Conservation (phyloP, 2,329 filamentous ascomycete species). For the Chaetomiaceae sp. region DNA sequence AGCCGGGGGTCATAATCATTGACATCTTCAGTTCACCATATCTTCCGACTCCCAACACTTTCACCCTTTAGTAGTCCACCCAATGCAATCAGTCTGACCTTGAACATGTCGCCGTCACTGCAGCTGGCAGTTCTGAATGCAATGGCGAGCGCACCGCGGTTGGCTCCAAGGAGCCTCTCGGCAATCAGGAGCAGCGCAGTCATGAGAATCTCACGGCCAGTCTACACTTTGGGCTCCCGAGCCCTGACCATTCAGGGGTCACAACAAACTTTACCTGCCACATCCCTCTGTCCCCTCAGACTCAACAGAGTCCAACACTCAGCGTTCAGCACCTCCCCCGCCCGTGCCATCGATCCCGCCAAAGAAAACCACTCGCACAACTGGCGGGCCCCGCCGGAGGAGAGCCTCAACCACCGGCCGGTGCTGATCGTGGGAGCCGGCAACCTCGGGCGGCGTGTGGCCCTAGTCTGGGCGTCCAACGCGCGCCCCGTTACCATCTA, state of each 20-base stretch:
- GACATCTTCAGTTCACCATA: too few species aligned
- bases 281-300: background rate
- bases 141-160: background rate
- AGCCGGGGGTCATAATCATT: too few species aligned
- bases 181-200: background rate
- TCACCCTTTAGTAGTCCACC: background rate
- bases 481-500: constrained; percentile 28
- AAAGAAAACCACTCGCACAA: constrained; percentile 4
- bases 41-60: too few species aligned
- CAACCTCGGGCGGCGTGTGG: constrained; percentile 37
- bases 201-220: background rate
- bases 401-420: constrained; percentile 32
- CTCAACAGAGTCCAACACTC: background rate
- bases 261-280: background rate
- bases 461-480: constrained; percentile 31
- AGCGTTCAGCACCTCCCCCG: constrained; percentile 8
- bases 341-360: background rate
- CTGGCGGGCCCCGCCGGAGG: constrained; percentile 26
- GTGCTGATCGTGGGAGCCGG: constrained; percentile 39
- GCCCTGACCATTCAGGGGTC: background rate
- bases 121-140: background rate
- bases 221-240: background rate
- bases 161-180: constrained; percentile 1
- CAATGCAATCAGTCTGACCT: too few species aligned
- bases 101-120: background rate